phyloP scores from a whole-genome alignment of 768 basidiomycete species.

The Suillus cothurnatus region DNA sequence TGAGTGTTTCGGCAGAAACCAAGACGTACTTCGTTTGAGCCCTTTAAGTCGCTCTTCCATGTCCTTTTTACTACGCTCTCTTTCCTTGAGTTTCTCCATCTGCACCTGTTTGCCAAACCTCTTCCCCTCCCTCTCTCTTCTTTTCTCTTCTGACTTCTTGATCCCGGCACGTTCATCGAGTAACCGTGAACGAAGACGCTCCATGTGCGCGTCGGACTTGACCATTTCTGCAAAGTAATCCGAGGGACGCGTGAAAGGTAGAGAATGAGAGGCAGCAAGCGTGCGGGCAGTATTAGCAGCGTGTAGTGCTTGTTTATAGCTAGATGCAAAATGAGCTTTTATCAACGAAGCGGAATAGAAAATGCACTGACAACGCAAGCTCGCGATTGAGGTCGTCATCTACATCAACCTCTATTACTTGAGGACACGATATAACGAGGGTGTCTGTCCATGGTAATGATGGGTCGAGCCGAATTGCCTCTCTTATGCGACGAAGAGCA shows the following conservation, averaged over 20 bases:
- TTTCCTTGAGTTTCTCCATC: constrained; percentile 88
- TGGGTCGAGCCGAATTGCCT: constrained; percentile 72
- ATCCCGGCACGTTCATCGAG: constrained; percentile 88
- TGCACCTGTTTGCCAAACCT: constrained; percentile 99
- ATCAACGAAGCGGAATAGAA: constrained; percentile 1
- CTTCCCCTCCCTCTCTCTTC: constrained; percentile 91
- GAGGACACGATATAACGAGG: constrained; percentile 68
- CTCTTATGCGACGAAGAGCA: constrained; percentile 80
- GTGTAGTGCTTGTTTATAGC: constrained; percentile 95
- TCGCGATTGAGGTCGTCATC: constrained; percentile 93
- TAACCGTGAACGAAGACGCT: constrained; percentile 86
- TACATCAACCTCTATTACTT: constrained; percentile 74
- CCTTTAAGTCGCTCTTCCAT: constrained; percentile 85
- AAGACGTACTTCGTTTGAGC: constrained; percentile 82
- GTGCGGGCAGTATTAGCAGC: constrained; percentile 72
- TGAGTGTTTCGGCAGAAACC: background rate
- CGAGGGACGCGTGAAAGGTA: constrained; percentile 87
- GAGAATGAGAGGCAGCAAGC: constrained; percentile 75
- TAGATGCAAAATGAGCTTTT: constrained; percentile 33
- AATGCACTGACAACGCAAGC: constrained; percentile 74
- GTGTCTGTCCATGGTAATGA: constrained; percentile 87
- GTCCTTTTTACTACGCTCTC: constrained; percentile 88
- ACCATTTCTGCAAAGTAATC: constrained; percentile 99
- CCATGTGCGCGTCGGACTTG: constrained; percentile 97
- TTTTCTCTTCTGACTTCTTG: constrained; percentile 90